These are phyloP conservation scores for Yarrowia keelungensis DNA, from an alignment of 805 yeast species.

Conservation along the genomic window DNA sequence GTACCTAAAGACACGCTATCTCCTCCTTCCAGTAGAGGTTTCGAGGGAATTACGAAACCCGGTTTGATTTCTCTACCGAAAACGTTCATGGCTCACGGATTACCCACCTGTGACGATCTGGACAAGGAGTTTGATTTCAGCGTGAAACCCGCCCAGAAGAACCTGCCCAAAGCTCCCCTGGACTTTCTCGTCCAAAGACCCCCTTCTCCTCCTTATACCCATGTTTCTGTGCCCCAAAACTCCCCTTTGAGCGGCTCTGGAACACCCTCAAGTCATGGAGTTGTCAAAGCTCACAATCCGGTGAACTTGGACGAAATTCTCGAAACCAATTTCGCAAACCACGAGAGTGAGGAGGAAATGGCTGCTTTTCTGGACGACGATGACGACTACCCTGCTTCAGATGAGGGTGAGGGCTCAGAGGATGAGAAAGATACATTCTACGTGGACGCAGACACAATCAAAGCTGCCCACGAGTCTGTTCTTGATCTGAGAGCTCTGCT, in stretches of 20 bases:
- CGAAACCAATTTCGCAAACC: neutral
- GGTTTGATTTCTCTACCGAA: neutral
- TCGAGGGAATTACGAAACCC: neutral
- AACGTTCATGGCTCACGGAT: slow-evolving; percentile 15
- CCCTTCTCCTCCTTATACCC: slow-evolving; percentile 20
- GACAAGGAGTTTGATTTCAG: slow-evolving; percentile 29
- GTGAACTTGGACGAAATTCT: neutral
- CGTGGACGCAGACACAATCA: slow-evolving; percentile 1
- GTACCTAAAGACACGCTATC: neutral
- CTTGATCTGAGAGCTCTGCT: slow-evolving; percentile 12
- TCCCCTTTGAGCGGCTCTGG: neutral
- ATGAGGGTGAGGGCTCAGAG: slow-evolving; percentile 2
- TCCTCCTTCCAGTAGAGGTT: neutral
- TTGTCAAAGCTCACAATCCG: neutral
- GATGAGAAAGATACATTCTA: neutral
- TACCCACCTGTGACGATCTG: slow-evolving; percentile 23
- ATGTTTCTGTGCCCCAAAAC: neutral
- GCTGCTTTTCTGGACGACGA: slow-evolving; percentile 24
- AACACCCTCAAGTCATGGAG: neutral
- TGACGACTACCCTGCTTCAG: slow-evolving; percentile 24
- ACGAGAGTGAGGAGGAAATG: neutral
- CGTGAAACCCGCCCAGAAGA: neutral
- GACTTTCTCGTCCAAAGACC: slow-evolving; percentile 18
- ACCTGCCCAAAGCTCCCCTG: slow-evolving; percentile 21
- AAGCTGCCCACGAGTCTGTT: slow-evolving; percentile 20